phyloP scores from a whole-genome alignment of 805 yeast species.

The Zygoascus tannicola region DNA sequence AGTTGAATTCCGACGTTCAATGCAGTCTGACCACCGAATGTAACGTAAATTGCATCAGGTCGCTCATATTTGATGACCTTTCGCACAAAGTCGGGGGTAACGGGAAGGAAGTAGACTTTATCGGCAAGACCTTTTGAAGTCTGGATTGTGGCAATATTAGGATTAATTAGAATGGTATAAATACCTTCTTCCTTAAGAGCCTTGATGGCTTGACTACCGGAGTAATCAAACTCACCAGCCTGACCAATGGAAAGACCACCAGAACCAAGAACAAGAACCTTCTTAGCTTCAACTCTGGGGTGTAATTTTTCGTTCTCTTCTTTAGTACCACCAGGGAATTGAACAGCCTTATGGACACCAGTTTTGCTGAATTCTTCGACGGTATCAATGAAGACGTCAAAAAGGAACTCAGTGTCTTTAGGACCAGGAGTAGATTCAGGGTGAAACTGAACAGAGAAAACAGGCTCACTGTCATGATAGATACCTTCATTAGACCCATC shows the following conservation, averaged over 20 bases:
- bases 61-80: constrained; percentile 90
- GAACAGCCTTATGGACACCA: constrained; percentile 56
- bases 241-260: constrained; percentile 99
- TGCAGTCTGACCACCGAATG: constrained; percentile 99
- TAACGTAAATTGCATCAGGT: constrained; percentile 94
- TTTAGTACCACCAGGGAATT: constrained; percentile 81
- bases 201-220: constrained; percentile 98
- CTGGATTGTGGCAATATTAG: constrained; percentile 97
- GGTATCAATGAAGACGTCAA: constrained; percentile 82
- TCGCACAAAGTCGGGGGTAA: constrained; percentile 90
- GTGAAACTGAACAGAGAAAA: constrained; percentile 96
- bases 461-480: constrained; percentile 78
- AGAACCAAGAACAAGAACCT: constrained; percentile 89
- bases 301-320: constrained; percentile 66
- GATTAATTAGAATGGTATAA: constrained; percentile 90
- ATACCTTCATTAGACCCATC: constrained; percentile 99
- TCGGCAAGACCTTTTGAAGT: constrained; percentile 97
- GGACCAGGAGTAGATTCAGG: constrained; percentile 99
- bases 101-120: constrained; percentile 97
- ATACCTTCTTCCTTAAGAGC: constrained; percentile 97
- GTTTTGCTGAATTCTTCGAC: constrained; percentile 45
- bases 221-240: constrained; percentile 98
- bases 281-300: constrained; percentile 78
- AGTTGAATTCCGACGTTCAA: constrained; percentile 89
- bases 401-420: constrained; percentile 94